phyloP scores from a whole-genome alignment of 768 basidiomycete species.

The Tulasnella sp. region DNA sequence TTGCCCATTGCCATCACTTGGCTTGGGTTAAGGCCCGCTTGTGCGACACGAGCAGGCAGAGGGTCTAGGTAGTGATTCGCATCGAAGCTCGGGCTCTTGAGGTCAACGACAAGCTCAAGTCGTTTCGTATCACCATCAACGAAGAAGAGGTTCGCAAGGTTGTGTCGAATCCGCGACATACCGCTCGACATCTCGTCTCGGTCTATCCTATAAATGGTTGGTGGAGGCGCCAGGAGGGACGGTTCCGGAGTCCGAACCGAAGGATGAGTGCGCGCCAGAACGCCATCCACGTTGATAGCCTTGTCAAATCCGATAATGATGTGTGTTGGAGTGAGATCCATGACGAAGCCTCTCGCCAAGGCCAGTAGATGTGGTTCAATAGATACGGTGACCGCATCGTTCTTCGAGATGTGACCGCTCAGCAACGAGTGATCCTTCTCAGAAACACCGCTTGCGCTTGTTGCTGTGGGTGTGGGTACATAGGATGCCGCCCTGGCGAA shows the following conservation, averaged over 20 bases:
- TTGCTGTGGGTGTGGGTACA: background rate
- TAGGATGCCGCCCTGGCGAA: constrained; percentile 35
- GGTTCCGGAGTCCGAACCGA: background rate
- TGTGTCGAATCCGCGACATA: constrained; percentile 81
- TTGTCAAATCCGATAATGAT: constrained; percentile 81
- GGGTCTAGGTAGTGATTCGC: constrained; percentile 14
- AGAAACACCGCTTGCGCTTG: background rate
- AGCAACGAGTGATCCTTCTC: constrained; percentile 37
- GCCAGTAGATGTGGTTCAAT: constrained; percentile 81
- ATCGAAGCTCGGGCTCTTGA: constrained; percentile 56
- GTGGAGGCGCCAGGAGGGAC: background rate
- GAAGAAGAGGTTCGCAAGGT: constrained; percentile 83
- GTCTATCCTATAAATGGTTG: constrained; percentile 68
- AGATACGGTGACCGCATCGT: constrained; percentile 80
- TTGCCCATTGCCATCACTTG: constrained; percentile 64
- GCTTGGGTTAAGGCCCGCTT: constrained; percentile 49
- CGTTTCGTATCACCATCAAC: constrained; percentile 58
- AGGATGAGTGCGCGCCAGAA: constrained; percentile 32
- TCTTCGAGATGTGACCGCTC: constrained; percentile 64
- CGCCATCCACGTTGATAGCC: constrained; percentile 42
- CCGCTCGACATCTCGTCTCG: constrained; percentile 85
- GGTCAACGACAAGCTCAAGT: constrained; percentile 71
- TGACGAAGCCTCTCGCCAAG: constrained; percentile 71
- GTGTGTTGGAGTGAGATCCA: constrained; percentile 51
- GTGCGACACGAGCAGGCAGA: constrained; percentile 7